A percentile compares a stretch with the other conserved stretches of the same genome.
Evolutionary conservation across 306 rosid species (phyloP).

Genomic region (Arachis hypogaea): DNA sequence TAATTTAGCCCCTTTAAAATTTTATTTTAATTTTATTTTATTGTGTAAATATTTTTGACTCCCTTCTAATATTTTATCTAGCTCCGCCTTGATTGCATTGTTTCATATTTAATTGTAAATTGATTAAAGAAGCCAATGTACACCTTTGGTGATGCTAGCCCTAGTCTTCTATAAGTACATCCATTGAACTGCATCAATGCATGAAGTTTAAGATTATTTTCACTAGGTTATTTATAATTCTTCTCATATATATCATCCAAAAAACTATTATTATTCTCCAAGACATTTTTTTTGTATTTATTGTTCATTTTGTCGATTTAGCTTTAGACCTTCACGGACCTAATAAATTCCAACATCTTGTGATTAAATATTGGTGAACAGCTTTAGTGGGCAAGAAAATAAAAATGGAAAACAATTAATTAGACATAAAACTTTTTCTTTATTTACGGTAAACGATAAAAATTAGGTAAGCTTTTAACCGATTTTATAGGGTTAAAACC

Average conservation of each 20-base stretch:
- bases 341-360: not conserved
- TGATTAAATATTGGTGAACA: not conserved
- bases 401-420: not conserved
- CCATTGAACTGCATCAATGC: not conserved
- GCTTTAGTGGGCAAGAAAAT: not conserved
- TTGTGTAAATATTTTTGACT: too few species aligned
- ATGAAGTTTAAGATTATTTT: not conserved
- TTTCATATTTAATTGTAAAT: too few species aligned
- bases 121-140: too few species aligned
- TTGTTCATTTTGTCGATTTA: not conserved
- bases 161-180: not conserved
- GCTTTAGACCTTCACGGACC: not conserved
- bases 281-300: not conserved
- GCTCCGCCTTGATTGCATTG: too few species aligned
- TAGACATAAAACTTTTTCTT: constrained; percentile 2
- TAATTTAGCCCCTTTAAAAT: too few species aligned
- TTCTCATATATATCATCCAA: not conserved
- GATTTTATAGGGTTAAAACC: not conserved
- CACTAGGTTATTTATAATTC: not conserved
- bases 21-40: too few species aligned
- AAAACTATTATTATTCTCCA: not conserved
- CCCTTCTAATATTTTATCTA: too few species aligned
- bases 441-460: constrained; percentile 13
- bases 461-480: not conserved
- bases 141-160: not conserved